phyloP scores from a whole-genome alignment of 225 moss, liverwort and hornwort genomes.

The Physcomitrium patens region DNA sequence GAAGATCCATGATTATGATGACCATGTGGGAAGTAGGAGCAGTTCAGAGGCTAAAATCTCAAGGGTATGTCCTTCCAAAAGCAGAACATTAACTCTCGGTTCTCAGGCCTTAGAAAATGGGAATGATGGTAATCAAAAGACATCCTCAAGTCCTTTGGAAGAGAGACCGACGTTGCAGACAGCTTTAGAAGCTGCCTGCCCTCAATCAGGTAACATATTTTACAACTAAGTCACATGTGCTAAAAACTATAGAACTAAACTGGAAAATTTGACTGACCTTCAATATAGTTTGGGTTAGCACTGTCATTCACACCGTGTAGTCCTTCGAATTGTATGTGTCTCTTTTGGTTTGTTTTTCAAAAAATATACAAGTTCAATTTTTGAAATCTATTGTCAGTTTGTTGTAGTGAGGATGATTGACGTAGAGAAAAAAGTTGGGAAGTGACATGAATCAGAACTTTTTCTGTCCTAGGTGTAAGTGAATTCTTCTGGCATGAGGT shows the following conservation, averaged over 20 bases:
- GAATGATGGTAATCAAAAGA: constrained; percentile 23
- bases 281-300: too few species aligned
- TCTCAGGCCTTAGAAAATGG: constrained; percentile 33
- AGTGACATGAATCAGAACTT: not conserved
- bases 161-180: constrained; percentile 18
- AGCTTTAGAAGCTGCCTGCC: constrained; percentile 23
- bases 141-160: constrained; percentile 26
- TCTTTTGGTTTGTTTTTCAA: not conserved
- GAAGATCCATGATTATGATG: constrained; percentile 26
- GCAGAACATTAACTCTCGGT: constrained; percentile 18
- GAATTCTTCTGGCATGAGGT: not conserved
- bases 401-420: not conserved
- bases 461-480: not conserved
- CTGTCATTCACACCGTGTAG: too few species aligned
- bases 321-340: not conserved
- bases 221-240: constrained; percentile 12
- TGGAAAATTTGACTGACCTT: not conserved
- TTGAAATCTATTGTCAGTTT: too few species aligned
- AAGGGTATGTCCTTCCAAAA: constrained; percentile 29
- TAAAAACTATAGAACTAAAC: not conserved
- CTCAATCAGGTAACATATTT: constrained; percentile 36
- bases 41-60: constrained; percentile 38
- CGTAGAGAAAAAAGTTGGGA: not conserved
- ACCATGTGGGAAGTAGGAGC: constrained; percentile 35
- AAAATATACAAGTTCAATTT: too few species aligned